phyloP scores from a whole-genome alignment of 2,329 filamentous ascomycete species.

The Thielaviopsis musarum region DNA sequence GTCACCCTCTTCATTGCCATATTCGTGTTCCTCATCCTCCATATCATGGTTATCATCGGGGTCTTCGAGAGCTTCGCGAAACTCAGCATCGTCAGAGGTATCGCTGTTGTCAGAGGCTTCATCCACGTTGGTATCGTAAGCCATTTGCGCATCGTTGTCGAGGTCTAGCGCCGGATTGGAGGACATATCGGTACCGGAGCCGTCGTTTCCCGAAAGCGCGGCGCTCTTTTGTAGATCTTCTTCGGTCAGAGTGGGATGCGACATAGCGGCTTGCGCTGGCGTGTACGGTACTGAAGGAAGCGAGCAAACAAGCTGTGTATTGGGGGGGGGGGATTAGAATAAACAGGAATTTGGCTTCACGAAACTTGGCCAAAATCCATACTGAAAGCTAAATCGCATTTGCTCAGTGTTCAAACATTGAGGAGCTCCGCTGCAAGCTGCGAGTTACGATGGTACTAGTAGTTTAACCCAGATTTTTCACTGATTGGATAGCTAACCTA shows the following conservation, averaged over 20 bases:
- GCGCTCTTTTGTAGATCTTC: slow-evolving; percentile 41
- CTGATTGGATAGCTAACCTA: background rate
- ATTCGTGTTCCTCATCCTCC: slow-evolving; percentile 18
- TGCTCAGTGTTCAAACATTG: background rate
- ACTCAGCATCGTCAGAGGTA: slow-evolving; percentile 28
- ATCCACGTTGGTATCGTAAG: slow-evolving; percentile 9
- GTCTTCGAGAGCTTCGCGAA: slow-evolving; percentile 19
- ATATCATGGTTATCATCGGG: slow-evolving; percentile 15
- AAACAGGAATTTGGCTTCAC: background rate
- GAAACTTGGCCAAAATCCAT: background rate
- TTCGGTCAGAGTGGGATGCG: slow-evolving; percentile 24
- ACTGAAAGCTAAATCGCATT: background rate
- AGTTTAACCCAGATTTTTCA: too few species aligned
- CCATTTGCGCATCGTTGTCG: slow-evolving; percentile 15
- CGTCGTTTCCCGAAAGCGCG: slow-evolving; percentile 31
- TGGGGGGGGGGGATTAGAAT: background rate
- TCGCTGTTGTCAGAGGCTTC: slow-evolving; percentile 26
- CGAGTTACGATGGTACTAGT: background rate
- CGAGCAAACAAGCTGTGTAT: background rate
- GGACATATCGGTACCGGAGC: background rate
- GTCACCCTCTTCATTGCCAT: slow-evolving; percentile 18
- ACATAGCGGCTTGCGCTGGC: slow-evolving; percentile 1
- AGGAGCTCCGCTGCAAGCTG: background rate
- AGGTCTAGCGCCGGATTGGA: slow-evolving; percentile 14
- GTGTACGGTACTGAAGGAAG: background rate